Conservation (phyloP, 1,284 basidiomycete genomes). For the Neolentinus lepideus region DNA sequence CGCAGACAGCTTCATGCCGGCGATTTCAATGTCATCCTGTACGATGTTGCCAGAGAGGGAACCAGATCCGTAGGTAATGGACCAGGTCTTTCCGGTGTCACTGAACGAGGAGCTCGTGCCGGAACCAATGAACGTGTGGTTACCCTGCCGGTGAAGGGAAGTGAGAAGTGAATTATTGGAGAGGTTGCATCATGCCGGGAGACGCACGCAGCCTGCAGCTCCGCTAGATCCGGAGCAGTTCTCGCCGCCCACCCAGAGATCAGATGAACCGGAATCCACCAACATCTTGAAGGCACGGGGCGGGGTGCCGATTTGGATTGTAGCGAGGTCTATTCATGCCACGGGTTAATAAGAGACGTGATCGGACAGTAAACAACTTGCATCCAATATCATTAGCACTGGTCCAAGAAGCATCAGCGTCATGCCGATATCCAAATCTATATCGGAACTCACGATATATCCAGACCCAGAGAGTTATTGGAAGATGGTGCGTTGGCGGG, state of each 20-base stretch:
- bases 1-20: conserved; percentile 50
- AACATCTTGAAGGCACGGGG: conserved; percentile 65
- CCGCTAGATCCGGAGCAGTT: conserved; percentile 33
- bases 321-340: conserved; percentile 36
- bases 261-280: conserved; percentile 83
- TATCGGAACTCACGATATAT: conserved; percentile 48
- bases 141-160: conserved; percentile 29
- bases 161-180: conserved; percentile 5
- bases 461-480: conserved; percentile 59
- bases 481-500: conserved; percentile 43
- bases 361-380: not conserved
- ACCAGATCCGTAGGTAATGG: conserved; percentile 76
- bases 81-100: conserved; percentile 47
- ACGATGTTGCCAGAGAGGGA: conserved; percentile 62
- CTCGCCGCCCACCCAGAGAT: conserved; percentile 74
- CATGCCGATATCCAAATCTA: not conserved
- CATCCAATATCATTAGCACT: conserved; percentile 48
- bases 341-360: not conserved
- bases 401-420: not conserved
- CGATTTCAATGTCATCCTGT: conserved; percentile 62
- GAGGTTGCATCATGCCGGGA: not conserved
- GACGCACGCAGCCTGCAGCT: conserved; percentile 46
- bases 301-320: conserved; percentile 75
- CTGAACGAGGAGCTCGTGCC: conserved; percentile 61
- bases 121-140: conserved; percentile 64